Percentiles rank a stretch among this genome's conserved stretches.
Conservation (phyloP, 2,329 filamentous ascomycete genomes). For the Epichloe sp. region DNA sequence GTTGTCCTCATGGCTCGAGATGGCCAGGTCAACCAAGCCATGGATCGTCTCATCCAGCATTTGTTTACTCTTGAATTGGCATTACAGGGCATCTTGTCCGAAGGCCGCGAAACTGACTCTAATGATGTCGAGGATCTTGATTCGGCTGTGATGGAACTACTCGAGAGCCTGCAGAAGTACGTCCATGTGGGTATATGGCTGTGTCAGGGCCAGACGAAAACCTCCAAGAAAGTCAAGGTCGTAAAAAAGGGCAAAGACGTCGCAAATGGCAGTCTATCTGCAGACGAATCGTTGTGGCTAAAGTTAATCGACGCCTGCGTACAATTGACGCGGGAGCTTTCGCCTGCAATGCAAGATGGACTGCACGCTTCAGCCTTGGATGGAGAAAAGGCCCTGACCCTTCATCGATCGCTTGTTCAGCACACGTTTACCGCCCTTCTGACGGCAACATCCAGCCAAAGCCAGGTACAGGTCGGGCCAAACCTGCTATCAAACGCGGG, state of each 20-base stretch:
- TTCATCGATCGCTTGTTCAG: conserved; percentile 71
- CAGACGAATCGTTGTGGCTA: conserved; percentile 46
- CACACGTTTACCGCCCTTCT: conserved; percentile 81
- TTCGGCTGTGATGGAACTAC: conserved; percentile 57
- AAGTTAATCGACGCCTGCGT: conserved; percentile 47
- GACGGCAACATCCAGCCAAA: conserved; percentile 51
- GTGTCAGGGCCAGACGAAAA: conserved; percentile 72
- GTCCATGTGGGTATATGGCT: conserved; percentile 90
- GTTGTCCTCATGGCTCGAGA: conserved; percentile 84
- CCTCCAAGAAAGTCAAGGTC: conserved; percentile 30
- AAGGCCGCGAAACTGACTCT: conserved; percentile 42
- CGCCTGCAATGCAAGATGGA: conserved; percentile 35
- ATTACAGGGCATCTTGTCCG: conserved; percentile 58
- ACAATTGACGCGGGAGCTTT: conserved; percentile 50
- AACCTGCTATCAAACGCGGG: conserved; percentile 25
- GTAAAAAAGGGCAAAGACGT: conserved; percentile 39
- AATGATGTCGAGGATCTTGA: conserved; percentile 38
- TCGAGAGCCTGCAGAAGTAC: conserved; percentile 76
- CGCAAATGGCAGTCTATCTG: conserved; percentile 30
- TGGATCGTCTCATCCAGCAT: conserved; percentile 74
- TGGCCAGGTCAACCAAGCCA: conserved; percentile 69
- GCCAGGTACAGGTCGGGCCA: conserved; percentile 18
- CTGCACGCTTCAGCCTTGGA: conserved; percentile 28
- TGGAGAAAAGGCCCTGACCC: conserved; percentile 46
- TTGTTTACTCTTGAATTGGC: conserved; percentile 68